Evolutionary conservation across 2,329 filamentous ascomycete species (phyloP).

Genomic region (Claviceps paspali): DNA sequence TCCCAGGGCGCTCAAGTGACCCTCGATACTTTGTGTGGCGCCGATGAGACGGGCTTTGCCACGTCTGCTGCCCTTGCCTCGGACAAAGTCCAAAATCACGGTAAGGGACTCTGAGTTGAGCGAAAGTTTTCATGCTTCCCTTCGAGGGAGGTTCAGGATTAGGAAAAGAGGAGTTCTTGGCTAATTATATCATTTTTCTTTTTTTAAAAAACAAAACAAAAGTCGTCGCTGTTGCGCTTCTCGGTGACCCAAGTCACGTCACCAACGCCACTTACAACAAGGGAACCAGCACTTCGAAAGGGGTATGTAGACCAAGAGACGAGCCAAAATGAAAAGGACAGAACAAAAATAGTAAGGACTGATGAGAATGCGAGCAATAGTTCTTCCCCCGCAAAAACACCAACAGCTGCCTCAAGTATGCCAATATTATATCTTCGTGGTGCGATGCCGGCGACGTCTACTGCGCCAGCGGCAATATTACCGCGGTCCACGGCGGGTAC

Average conservation of each 20-base stretch:
- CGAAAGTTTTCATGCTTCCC: too few relatives aligned
- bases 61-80: slow-evolving; percentile 12
- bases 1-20: slow-evolving; percentile 28
- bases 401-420: slow-evolving; percentile 20
- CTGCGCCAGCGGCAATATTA: slow-evolving; percentile 20
- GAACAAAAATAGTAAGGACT: too few relatives aligned
- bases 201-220: too few relatives aligned
- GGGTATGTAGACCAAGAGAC: too few relatives aligned
- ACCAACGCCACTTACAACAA: slow-evolving; percentile 20
- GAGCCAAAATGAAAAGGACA: too few relatives aligned
- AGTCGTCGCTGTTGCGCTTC: slow-evolving; percentile 26
- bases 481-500: slow-evolving; percentile 20
- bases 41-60: slow-evolving; percentile 14
- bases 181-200: too few relatives aligned
- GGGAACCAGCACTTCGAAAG: slow-evolving; percentile 22
- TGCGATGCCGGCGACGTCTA: slow-evolving; percentile 27
- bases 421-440: slow-evolving; percentile 22
- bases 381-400: slow-evolving; percentile 22
- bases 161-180: too few relatives aligned
- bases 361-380: slow-evolving; percentile 11
- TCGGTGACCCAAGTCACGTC: slow-evolving; percentile 26
- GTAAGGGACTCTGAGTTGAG: too few relatives aligned
- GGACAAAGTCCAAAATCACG: slow-evolving; percentile 16
- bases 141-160: too few relatives aligned
- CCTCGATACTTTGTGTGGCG: slow-evolving; percentile 23